phyloP scores from a whole-genome alignment of 1,284 basidiomycete species.

The Melampsora americana region DNA sequence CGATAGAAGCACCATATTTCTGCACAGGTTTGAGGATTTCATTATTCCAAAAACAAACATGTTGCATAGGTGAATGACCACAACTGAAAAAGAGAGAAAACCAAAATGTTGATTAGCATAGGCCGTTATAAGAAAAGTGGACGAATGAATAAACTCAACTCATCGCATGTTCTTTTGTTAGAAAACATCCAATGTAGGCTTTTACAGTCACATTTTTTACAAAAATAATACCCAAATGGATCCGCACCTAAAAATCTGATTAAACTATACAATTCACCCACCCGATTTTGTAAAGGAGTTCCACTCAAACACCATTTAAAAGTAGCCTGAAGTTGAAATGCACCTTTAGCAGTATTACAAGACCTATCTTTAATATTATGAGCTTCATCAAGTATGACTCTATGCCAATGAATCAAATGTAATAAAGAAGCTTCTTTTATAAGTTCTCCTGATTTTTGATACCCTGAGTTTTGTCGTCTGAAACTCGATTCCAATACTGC shows the following conservation, averaged over 20 bases:
- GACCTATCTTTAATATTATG: slow-evolving; percentile 86
- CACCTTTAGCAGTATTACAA: slow-evolving; percentile 93
- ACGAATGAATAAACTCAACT: slow-evolving; percentile 56
- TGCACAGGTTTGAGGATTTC: slow-evolving; percentile 93
- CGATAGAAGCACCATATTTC: slow-evolving; percentile 60
- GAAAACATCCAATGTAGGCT: slow-evolving; percentile 85
- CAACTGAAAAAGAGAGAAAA: slow-evolving; percentile 13
- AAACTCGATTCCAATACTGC: slow-evolving; percentile 87
- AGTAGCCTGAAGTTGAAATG: slow-evolving; percentile 78
- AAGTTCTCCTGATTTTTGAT: slow-evolving; percentile 77
- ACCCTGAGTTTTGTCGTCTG: slow-evolving; percentile 87
- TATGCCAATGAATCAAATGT: slow-evolving; percentile 80
- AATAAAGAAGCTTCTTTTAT: slow-evolving; percentile 84
- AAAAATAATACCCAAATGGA: slow-evolving; percentile 43
- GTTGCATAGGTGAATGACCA: slow-evolving; percentile 83
- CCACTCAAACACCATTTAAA: slow-evolving; percentile 96
- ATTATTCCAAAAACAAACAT: slow-evolving; percentile 78
- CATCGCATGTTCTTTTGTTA: slow-evolving; percentile 77
- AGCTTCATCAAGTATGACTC: slow-evolving; percentile 76
- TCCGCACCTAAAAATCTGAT: slow-evolving; percentile 56
- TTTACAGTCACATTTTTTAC: slow-evolving; percentile 66
- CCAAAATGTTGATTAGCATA: no score
- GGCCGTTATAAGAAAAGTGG: neutral
- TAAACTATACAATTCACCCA: slow-evolving; percentile 95
- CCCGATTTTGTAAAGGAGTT: slow-evolving; percentile 74